These are phyloP conservation scores for Fusarium subglutinans DNA, from an alignment of 2,329 filamentous ascomycete species.

Conservation along the genomic window DNA sequence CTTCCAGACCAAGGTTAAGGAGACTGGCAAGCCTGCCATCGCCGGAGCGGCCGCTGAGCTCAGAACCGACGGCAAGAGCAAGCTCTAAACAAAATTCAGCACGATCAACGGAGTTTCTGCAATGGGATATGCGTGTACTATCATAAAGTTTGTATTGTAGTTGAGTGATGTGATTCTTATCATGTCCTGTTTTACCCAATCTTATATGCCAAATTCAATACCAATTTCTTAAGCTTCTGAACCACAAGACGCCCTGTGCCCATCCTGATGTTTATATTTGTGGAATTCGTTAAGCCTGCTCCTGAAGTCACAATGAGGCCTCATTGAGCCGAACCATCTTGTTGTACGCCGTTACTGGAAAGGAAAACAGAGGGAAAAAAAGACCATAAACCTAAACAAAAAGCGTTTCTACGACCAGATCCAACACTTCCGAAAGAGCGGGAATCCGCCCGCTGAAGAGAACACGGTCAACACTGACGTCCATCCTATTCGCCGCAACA, in stretches of 20 bases:
- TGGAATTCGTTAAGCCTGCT: constrained; percentile 23
- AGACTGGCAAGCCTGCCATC: constrained; percentile 91
- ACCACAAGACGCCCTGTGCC: constrained; percentile 23
- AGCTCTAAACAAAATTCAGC: constrained; percentile 40
- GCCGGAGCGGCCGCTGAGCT: constrained; percentile 83
- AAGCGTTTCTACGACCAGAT: constrained; percentile 56
- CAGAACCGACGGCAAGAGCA: constrained; percentile 49
- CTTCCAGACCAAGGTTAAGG: constrained; percentile 89
- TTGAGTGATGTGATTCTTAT: constrained; percentile 23
- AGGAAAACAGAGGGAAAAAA: background rate
- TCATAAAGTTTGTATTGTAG: constrained; percentile 43
- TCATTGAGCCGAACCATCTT: constrained; percentile 16
- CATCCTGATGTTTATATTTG: background rate
- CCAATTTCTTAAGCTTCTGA: constrained; percentile 13
- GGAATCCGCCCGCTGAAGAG: constrained; percentile 50
- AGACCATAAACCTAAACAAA: constrained; percentile 47
- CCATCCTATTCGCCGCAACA: constrained; percentile 46
- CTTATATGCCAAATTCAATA: constrained; percentile 10
- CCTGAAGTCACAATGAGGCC: constrained; percentile 20
- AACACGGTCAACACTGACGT: constrained; percentile 46
- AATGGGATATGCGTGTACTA: constrained; percentile 32
- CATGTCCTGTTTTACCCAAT: constrained; percentile 35
- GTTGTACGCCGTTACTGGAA: constrained; percentile 21
- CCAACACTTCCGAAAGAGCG: constrained; percentile 55
- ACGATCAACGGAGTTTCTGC: constrained; percentile 19